Conservation (phyloP, 306 rosid species). For the Pyrus communis region DNA sequence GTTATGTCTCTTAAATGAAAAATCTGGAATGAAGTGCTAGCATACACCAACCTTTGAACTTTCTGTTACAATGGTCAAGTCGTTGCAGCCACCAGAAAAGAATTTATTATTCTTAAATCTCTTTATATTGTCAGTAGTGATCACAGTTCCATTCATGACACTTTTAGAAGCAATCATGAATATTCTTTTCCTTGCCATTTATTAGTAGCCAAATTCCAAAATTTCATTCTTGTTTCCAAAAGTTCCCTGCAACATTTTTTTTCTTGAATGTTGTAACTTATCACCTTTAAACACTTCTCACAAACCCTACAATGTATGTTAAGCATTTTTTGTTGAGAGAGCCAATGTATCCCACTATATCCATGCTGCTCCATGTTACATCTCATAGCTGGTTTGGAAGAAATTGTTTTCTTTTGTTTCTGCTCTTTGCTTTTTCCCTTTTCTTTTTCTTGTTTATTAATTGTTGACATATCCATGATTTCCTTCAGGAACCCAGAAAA, state of each 20-base stretch:
- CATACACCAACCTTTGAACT: not conserved
- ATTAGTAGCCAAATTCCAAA: not conserved
- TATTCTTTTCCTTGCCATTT: not conserved
- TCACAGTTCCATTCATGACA: not conserved
- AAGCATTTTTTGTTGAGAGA: not conserved
- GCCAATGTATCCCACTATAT: not conserved
- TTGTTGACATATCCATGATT: not conserved
- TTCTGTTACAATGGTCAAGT: not conserved
- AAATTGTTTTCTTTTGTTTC: not conserved
- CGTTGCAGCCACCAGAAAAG: not conserved
- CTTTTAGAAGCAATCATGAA: not conserved
- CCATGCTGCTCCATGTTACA: not conserved
- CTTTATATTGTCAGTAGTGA: too few relatives aligned
- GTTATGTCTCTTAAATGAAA: not conserved
- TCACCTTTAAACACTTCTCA: not conserved
- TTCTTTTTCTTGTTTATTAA: not conserved
- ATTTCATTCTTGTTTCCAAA: not conserved
- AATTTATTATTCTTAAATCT: too few relatives aligned
- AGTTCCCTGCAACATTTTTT: not conserved
- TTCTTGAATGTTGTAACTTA: not conserved
- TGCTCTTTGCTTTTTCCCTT: not conserved
- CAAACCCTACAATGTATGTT: not conserved
- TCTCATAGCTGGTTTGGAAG: not conserved
- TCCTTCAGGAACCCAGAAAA: slow-evolving; percentile 49
- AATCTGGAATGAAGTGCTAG: not conserved